Evolutionary conservation across 495 filamentous ascomycete species (phyloP).

Genomic region (Tetracladium setigerum): DNA sequence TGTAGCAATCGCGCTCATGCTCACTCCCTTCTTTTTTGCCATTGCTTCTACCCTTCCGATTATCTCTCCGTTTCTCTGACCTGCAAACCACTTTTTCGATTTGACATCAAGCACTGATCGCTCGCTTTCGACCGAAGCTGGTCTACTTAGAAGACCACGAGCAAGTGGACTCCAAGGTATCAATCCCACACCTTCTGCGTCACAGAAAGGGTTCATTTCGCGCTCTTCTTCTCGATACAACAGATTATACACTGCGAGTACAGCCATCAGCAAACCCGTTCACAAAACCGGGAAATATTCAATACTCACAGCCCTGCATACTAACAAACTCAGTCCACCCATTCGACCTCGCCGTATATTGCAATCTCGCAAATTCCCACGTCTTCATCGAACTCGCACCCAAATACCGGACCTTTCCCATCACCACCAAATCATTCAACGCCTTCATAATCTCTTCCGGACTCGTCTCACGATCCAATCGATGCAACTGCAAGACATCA

Average conservation of each 20-base stretch:
- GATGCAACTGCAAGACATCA: constrained; percentile 59
- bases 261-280: not conserved
- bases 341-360: constrained; percentile 51
- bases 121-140: no score
- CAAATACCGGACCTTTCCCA: constrained; percentile 52
- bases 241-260: constrained; percentile 23
- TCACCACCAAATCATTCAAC: constrained; percentile 48
- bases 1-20: constrained; percentile 50
- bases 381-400: constrained; percentile 56
- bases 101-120: not conserved
- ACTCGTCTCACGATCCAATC: constrained; percentile 40
- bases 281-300: no score
- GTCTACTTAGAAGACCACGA: constrained; percentile 26
- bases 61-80: constrained; percentile 33
- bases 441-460: constrained; percentile 56
- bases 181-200: constrained; percentile 59
- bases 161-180: constrained; percentile 59
- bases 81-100: constrained; percentile 11
- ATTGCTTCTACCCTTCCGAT: constrained; percentile 51
- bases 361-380: constrained; percentile 55
- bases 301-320: constrained; percentile 47
- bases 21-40: constrained; percentile 45
- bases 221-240: constrained; percentile 69
- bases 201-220: constrained; percentile 68
- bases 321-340: constrained; percentile 37